phyloP scores from a whole-genome alignment of 768 basidiomycete genomes.

The Grammothele lineata region DNA sequence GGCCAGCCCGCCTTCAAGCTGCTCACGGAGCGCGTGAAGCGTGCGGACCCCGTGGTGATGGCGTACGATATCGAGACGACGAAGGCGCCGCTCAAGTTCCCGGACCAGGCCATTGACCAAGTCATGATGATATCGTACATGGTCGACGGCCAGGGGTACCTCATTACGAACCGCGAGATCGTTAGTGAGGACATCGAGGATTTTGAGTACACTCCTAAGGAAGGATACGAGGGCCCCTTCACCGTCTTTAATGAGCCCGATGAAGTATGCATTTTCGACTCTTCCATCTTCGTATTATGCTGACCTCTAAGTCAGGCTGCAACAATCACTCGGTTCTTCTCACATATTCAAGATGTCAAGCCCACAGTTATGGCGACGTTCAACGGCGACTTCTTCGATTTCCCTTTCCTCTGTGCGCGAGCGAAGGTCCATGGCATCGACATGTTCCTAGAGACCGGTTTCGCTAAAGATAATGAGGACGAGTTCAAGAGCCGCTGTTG shows the following conservation, averaged over 20 bases:
- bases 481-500: constrained; percentile 93
- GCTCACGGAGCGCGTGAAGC: constrained; percentile 85
- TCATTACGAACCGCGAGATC: constrained; percentile 97
- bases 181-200: constrained; percentile 97
- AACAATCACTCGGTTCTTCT: constrained; percentile 83
- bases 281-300: not conserved
- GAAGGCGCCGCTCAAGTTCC: constrained; percentile 99
- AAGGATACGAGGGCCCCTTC: constrained; percentile 96
- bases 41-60: constrained; percentile 98
- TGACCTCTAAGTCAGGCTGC: constrained; percentile 49
- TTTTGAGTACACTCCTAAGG: constrained; percentile 98
- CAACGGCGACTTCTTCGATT: constrained; percentile 99
- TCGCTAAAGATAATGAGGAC: constrained; percentile 85
- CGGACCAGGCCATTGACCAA: constrained; percentile 92
- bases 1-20: constrained; percentile 72
- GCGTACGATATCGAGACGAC: constrained; percentile 99
- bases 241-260: constrained; percentile 91
- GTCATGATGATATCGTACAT: constrained; percentile 99
- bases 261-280: constrained; percentile 54
- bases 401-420: constrained; percentile 89
- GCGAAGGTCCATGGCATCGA: constrained; percentile 87
- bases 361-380: constrained; percentile 98
- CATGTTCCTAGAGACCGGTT: constrained; percentile 94
- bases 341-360: constrained; percentile 88
- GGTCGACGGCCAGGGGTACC: constrained; percentile 95